Percentiles rank a stretch among this genome's conserved stretches.
Conservation (phyloP, 1,139 yeast genomes). For the Magnusiomyces ingens region DNA sequence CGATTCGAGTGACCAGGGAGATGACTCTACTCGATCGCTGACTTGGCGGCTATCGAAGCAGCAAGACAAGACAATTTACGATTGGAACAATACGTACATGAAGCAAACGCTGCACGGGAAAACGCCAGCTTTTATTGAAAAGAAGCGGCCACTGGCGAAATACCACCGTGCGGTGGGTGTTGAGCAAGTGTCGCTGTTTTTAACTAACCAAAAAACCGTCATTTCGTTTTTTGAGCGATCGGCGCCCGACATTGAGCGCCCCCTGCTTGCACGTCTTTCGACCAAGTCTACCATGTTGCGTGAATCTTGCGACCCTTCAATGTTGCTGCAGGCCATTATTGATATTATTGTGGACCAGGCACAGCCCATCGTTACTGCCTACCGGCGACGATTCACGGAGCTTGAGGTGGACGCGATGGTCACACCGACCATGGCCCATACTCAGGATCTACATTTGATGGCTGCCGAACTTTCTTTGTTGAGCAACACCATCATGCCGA, state of each 20-base stretch:
- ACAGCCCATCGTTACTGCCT: slow-evolving; percentile 53
- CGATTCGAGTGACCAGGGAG: background rate
- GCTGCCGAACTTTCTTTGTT: slow-evolving; percentile 44
- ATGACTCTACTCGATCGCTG: background rate
- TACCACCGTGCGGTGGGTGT: slow-evolving; percentile 44
- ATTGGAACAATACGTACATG: slow-evolving; percentile 34
- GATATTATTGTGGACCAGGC: slow-evolving; percentile 52
- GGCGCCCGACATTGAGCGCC: slow-evolving; percentile 44
- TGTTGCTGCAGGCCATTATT: slow-evolving; percentile 45
- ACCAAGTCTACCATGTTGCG: slow-evolving; percentile 42
- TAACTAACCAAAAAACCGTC: slow-evolving; percentile 39
- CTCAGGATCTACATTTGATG: slow-evolving; percentile 46
- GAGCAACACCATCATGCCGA: slow-evolving; percentile 40
- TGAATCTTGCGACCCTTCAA: slow-evolving; percentile 44
- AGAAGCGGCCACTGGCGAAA: slow-evolving; percentile 40
- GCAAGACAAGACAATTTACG: slow-evolving; percentile 30
- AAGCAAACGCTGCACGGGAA: slow-evolving; percentile 13
- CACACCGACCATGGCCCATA: slow-evolving; percentile 44
- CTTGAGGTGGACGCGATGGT: slow-evolving; percentile 45
- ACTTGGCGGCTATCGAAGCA: slow-evolving; percentile 4
- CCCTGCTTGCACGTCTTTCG: slow-evolving; percentile 42
- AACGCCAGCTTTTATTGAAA: slow-evolving; percentile 33
- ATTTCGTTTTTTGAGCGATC: slow-evolving; percentile 51
- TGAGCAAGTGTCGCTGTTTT: slow-evolving; percentile 47
- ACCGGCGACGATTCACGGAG: slow-evolving; percentile 42